phyloP scores from a whole-genome alignment of 1,139 yeast species.

The Kodamaea alishanica region DNA sequence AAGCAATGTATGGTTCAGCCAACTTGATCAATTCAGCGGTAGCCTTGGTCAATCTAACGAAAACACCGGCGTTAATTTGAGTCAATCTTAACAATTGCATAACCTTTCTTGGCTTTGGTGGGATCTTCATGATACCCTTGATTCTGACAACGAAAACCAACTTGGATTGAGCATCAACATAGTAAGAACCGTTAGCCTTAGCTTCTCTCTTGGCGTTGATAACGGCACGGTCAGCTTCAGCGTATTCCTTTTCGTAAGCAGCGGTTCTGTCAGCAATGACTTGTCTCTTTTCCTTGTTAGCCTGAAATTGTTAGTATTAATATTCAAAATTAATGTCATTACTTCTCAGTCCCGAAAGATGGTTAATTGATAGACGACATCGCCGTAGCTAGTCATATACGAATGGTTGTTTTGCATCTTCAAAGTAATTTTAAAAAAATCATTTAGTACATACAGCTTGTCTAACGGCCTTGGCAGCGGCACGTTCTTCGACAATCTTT shows the following conservation, averaged over 20 bases:
- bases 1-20: conserved; percentile 98
- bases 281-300: conserved; percentile 88
- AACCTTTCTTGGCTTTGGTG: conserved; percentile 99
- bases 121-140: conserved; percentile 99
- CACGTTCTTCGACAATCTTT: conserved; percentile 81
- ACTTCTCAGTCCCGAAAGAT: conserved; percentile 98
- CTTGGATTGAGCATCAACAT: conserved; percentile 96
- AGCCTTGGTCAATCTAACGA: conserved; percentile 98
- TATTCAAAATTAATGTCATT: conserved; percentile 5
- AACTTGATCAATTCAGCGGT: conserved; percentile 93
- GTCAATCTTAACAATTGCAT: conserved; percentile 95
- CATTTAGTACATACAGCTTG: conserved; percentile 70
- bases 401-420: conserved; percentile 63
- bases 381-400: conserved; percentile 79
- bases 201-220: conserved; percentile 94
- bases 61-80: conserved; percentile 98
- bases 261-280: conserved; percentile 97
- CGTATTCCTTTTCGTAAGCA: conserved; percentile 96
- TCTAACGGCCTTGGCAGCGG: conserved; percentile 83
- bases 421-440: conserved; percentile 19
- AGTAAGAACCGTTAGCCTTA: conserved; percentile 93
- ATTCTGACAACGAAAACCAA: conserved; percentile 97
- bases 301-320: conserved; percentile 49
- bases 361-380: conserved; percentile 96
- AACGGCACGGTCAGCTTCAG: conserved; percentile 89